Evolutionary conservation across 805 yeast genomes (phyloP), one percentile per base, ranked within the genome.

Genomic region (Starmerella floricola): DNA sequence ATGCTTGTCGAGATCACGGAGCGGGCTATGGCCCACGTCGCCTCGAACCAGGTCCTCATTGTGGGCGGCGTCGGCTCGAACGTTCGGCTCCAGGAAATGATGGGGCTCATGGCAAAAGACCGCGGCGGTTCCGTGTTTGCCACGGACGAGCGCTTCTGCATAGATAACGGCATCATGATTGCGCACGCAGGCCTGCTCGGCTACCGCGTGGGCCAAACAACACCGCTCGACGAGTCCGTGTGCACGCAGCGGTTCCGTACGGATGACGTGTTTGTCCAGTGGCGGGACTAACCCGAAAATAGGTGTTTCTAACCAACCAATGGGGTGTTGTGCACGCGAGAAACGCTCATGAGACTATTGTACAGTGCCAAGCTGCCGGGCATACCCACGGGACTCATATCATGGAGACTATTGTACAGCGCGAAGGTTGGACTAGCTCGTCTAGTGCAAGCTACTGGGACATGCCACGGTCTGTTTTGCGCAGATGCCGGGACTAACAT

Each of bases 51-150:
- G 59, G 98, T 91, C 16, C 66, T 91, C 37, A 84, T 91, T 38
- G 98, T 91, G 2, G 98, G 98, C 11, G 98, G 98, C 19, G 98
- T 91, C n/a, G 98, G 98, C 0, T 85, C 94, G 52, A 91, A 91
- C 57, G 79, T 77, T 51, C 62, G 97, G 47, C 65, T 91, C 46
- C 98, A 91, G 59, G 78, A 83, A 54, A 91, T 91, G 98, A 91
- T 91, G 98, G 82, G 72, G n/a, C 63, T 72, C 35, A 91, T 91
- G 98, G 94, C 88, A 17, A 61, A 70, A 34, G 97, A 87, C 55
- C 68, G 98, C 50, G 76, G 78, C 51, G 97, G 97, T 0, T 69
- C 74, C n/a, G 79, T 91, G 3, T 85, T 70, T 58, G 95, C 98
- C 2, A 91, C 98, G 0, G 98, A 91, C 61, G 97, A 91, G 57